A percentile compares a stretch with the other conserved stretches of the same genome.
phyloP scores from a whole-genome alignment of 345 rosid genomes.

The Syzygium grande region DNA sequence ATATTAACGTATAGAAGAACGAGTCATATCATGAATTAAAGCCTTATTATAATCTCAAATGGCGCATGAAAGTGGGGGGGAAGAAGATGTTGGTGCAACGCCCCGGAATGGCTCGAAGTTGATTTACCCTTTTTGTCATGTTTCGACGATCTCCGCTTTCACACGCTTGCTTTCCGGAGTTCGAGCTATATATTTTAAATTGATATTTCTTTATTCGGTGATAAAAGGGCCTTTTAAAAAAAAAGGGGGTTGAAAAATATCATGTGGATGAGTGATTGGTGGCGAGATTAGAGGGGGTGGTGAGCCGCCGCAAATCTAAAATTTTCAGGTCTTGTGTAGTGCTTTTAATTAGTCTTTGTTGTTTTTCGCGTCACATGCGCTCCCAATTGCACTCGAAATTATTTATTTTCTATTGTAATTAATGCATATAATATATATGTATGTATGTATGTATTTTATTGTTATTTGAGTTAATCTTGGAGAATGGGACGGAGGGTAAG shows the following conservation, averaged over 20 bases:
- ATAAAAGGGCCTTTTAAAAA: background rate
- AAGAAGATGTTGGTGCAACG: background rate
- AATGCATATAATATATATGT: background rate
- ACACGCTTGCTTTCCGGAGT: background rate
- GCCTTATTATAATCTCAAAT: too few species aligned
- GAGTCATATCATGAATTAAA: background rate
- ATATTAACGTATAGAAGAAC: background rate
- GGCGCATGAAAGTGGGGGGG: background rate
- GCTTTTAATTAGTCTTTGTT: background rate
- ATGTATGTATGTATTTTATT: background rate
- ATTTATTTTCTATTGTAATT: background rate
- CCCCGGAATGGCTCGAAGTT: background rate
- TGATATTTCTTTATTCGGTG: background rate
- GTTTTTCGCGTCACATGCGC: background rate
- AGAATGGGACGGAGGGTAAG: background rate
- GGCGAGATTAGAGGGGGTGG: constrained; percentile 45
- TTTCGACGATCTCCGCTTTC: background rate
- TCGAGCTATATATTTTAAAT: background rate
- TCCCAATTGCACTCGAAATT: background rate
- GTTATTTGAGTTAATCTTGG: background rate
- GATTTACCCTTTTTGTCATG: background rate
- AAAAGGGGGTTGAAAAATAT: background rate
- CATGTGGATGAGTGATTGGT: constrained; percentile 32
- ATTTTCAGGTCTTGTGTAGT: background rate
- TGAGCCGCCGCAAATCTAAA: constrained; percentile 27